Percentiles rank a stretch among this genome's conserved stretches.
Conservation (phyloP, 2,329 filamentous ascomycete species). For the Aspergillus ustus region DNA sequence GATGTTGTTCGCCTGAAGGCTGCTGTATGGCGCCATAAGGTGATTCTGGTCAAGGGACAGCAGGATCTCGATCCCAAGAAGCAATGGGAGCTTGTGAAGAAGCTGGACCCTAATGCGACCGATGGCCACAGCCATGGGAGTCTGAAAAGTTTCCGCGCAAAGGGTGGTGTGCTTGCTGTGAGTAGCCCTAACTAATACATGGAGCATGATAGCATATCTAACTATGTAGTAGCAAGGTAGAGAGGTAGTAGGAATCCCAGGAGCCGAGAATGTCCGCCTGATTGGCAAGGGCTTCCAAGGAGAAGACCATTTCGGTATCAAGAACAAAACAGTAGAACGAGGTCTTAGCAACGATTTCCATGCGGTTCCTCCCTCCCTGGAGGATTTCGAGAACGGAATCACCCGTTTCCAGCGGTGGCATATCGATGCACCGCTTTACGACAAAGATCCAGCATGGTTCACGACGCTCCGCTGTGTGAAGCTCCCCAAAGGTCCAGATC, state of each 20-base stretch:
- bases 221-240: conserved; percentile 2
- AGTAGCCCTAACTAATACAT: background rate
- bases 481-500: background rate
- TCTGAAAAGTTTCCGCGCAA: background rate
- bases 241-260: background rate
- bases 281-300: conserved; percentile 7
- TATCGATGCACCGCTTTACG: conserved; percentile 10
- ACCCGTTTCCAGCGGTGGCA: conserved; percentile 12
- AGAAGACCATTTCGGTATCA: conserved; percentile 3
- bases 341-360: conserved; percentile 9
- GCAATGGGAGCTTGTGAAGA: conserved; percentile 5
- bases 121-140: conserved; percentile 8
- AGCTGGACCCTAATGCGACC: conserved; percentile 1
- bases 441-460: conserved; percentile 2
- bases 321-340: background rate
- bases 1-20: conserved; percentile 6
- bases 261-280: background rate
- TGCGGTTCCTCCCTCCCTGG: background rate
- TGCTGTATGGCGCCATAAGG: conserved; percentile 2
- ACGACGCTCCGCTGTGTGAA: conserved; percentile 7
- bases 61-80: conserved; percentile 2
- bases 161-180: conserved; percentile 7
- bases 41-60: background rate
- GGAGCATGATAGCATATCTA: background rate
- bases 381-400: conserved; percentile 1